Evolutionary conservation across 1,284 basidiomycete genomes (phyloP), one percentile per base, ranked within the genome.

Genomic region (Marasmius oreades): DNA sequence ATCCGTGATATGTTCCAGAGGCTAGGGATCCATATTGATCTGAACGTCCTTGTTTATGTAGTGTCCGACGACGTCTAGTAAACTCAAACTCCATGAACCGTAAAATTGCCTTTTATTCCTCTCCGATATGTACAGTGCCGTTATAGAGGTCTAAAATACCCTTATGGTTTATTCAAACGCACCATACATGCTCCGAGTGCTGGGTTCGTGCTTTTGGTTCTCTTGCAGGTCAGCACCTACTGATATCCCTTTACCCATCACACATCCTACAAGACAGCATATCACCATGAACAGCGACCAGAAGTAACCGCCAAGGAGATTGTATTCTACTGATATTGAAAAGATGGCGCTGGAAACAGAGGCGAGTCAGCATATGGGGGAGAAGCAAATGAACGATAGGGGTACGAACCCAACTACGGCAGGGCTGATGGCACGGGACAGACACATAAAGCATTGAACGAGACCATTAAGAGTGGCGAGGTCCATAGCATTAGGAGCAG

Each of bases 251-350:
- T 50, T 50, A 8, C 26, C 47, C 16, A 33, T 16, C 12, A 31
- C n/a, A 31, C 47, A 50, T 16, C 47, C 47, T 5, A 14, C 26
- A 10, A 50, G 8, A 20, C 26, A 31, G 16, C 47, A 50, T 12
- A 53, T 22, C 12, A 53, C 52, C 52, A 53, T 53, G 26, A 53
- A 42, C 11, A 53, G 7, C 3, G 52, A 23, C 52, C 52, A 53
- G 37, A 53, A 53, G 24, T 53, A 53, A 18, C 52, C 52, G 7
- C 52, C 52, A 3, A 54, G 20, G 5, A 54, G 26, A 46, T 36
- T 23, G 18, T 54, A 45, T 23, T 54, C 42, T 16, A 20, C 52
- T 18, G 52, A 54, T 5, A 54, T 11, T 6, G 52, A 18, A 23
- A 54, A 54, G 2, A 46, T 22, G 43, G 23, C 42, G 43, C 52